Base-by-base conservation (phyloP, 176 grass and related monocot genomes). In the Musa troglodytarum region DNA sequence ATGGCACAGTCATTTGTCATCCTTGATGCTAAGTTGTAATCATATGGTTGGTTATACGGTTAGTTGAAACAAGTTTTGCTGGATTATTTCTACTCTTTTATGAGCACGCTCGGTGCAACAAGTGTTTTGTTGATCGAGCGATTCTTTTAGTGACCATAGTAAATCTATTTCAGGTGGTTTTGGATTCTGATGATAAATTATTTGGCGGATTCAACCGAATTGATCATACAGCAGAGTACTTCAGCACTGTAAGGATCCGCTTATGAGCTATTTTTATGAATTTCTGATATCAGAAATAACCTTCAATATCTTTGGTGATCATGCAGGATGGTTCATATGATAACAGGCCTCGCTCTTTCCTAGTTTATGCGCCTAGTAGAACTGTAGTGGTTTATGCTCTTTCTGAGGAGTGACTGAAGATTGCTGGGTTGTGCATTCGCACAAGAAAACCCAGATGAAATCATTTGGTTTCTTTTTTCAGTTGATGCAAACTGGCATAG, bases 181-280 rank as follows among this genome's bases (percentile, higher is more conserved):
- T 99, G 71, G 95, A 99, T 83, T 99, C 95, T 1, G 95, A 99
- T 52, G 91, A 89, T 85, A 83, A 77, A 29, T 59, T 86, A n/a
- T 99, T 94, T 77, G 95, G 95, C 68, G 95, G 95, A 78, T 99
- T 94, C 69, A 74, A 81, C 65, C 83, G 91, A 69, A 89, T 99
- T 68, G 80, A 94, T 92, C 91, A 94, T 49, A 74, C 16, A 1
- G 86, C 84, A 49, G 88, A 99, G 52, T 89, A 87, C 85, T 99
- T 99, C 79, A 84, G 81, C 52, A 54, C 29, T 49, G 95, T 99
- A 89, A 86, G 95, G 49, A 51, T 78, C 78, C 76, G 43, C 70
- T 77, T 65, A 0, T 3, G 55, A 13, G 20, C 54, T 63, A 20
- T 21, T 70, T 15, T 49, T 57, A 54, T 15, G 65, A 22, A 50